Percentiles rank a stretch among this genome's conserved stretches.
Evolutionary conservation across 2,329 filamentous ascomycete species (phyloP).

Genomic region (Xylaria arbuscula): DNA sequence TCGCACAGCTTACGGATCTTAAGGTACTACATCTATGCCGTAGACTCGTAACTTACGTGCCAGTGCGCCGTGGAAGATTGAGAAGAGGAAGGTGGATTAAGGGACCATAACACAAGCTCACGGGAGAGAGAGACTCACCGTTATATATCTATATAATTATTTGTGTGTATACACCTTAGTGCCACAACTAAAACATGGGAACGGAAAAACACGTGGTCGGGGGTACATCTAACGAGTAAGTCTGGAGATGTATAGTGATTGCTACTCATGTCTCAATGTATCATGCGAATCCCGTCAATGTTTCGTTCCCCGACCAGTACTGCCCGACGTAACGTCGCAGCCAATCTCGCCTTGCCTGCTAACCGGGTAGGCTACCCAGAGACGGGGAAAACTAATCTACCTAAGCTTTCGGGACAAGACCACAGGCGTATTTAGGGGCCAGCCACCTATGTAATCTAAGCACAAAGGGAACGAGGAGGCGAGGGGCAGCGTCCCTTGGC

Average conservation of each 20-base stretch:
- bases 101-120: not conserved
- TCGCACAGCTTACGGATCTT: constrained; percentile 1
- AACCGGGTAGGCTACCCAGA: not conserved
- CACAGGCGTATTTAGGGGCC: constrained; percentile 1
- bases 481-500: constrained; percentile 11
- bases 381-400: not conserved
- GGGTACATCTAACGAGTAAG: not conserved
- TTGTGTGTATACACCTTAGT: not conserved
- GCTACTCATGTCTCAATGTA: too few species aligned
- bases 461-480: constrained; percentile 22
- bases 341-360: not conserved
- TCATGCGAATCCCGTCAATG: not conserved
- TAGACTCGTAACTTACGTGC: not conserved
- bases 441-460: constrained; percentile 6
- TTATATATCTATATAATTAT: not conserved
- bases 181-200: too few species aligned
- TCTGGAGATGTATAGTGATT: too few species aligned
- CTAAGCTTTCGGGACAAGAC: not conserved
- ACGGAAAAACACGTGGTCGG: not conserved
- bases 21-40: constrained; percentile 1
- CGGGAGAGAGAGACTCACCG: not conserved
- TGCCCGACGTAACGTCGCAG: not conserved
- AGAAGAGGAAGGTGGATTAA: not conserved
- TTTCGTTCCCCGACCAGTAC: too few species aligned
- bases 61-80: not conserved